Evolutionary conservation across 208 protist genomes (phyloP).

Genomic region (Leishmania major): DNA sequence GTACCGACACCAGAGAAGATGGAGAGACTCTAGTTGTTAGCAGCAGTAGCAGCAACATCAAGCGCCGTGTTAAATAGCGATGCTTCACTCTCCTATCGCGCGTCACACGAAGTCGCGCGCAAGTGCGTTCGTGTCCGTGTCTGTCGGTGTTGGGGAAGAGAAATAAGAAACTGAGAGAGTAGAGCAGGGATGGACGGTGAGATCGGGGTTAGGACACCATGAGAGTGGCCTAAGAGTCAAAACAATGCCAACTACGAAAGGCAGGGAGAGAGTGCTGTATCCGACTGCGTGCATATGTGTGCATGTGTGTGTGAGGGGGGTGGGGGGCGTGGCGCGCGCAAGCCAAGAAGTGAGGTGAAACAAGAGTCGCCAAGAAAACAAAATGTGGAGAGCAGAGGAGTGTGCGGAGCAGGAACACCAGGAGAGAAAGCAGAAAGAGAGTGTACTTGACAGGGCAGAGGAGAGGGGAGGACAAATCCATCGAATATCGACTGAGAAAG

Average conservation of each 20-base stretch:
- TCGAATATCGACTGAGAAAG: not conserved
- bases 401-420: not conserved
- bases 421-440: not conserved
- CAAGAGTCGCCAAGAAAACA: not conserved
- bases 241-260: not conserved
- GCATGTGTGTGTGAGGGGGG: not conserved
- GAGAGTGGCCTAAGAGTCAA: not conserved
- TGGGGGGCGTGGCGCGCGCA: not conserved
- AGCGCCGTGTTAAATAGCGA: not conserved
- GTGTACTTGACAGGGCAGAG: not conserved
- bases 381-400: not conserved
- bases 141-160: not conserved
- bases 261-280: not conserved
- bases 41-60: not conserved
- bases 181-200: not conserved
- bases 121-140: not conserved
- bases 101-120: not conserved
- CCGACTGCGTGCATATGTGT: not conserved
- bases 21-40: not conserved
- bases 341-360: not conserved
- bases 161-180: not conserved
- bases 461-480: not conserved
- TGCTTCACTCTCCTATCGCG: not conserved
- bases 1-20: not conserved
- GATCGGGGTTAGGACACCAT: not conserved